Conservation (phyloP, 225 moss, liverwort and hornwort species). For the Rhytidiadelphus loreus region DNA sequence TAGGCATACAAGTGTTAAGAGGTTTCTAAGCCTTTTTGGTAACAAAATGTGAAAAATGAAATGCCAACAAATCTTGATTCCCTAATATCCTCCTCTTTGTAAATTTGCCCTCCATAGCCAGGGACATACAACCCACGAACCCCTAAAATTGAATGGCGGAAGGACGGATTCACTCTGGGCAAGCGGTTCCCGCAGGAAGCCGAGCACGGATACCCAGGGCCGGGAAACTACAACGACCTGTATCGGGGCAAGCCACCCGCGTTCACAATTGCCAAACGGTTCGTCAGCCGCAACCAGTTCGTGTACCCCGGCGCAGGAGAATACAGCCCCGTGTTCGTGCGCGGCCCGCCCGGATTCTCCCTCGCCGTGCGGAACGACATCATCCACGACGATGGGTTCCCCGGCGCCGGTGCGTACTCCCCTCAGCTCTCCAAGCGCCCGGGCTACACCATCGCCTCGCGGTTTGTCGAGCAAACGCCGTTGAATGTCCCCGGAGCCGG, state of each 20-base stretch:
- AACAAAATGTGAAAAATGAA: neutral
- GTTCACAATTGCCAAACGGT: conserved; percentile 22
- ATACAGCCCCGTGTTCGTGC: conserved; percentile 21
- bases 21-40: neutral
- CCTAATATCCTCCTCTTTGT: neutral
- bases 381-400: neutral
- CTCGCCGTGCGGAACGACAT: neutral
- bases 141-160: neutral
- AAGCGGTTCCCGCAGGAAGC: neutral
- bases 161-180: conserved; percentile 7
- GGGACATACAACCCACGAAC: conserved; percentile 20
- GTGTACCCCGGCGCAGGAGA: conserved; percentile 5
- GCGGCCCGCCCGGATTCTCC: conserved; percentile 10
- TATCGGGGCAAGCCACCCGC: neutral
- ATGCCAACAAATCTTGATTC: neutral
- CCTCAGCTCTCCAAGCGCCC: neutral
- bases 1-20: neutral
- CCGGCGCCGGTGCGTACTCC: conserved; percentile 23
- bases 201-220: conserved; percentile 9
- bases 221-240: conserved; percentile 16
- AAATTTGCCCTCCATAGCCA: neutral
- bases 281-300: neutral
- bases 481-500: conserved; percentile 13
- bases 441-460: neutral
- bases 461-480: neutral